phyloP scores from a whole-genome alignment of 2,329 filamentous ascomycete species.

The Parafenestella ontariensis region DNA sequence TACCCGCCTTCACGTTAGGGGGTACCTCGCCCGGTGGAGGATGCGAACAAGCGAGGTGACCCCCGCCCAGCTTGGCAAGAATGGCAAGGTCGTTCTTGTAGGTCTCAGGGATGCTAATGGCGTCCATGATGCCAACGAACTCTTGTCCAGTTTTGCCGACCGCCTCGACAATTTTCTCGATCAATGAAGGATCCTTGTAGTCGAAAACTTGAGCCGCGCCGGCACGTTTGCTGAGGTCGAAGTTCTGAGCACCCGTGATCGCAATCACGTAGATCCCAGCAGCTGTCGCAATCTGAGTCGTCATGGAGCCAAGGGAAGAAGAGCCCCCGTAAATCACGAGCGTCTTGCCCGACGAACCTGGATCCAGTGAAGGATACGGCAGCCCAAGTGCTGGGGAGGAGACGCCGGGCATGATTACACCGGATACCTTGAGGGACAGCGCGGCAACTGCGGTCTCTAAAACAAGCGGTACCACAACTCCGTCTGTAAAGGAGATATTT shows the following conservation, averaged over 20 bases:
- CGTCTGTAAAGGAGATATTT: slow-evolving; percentile 49
- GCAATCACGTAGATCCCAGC: slow-evolving; percentile 50
- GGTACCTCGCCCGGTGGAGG: slow-evolving; percentile 42
- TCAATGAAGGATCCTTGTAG: slow-evolving; percentile 34
- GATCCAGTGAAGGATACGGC: slow-evolving; percentile 44
- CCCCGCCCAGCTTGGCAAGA: slow-evolving; percentile 38
- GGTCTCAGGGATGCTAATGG: slow-evolving; percentile 31
- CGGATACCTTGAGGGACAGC: slow-evolving; percentile 46
- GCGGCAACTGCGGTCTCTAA: slow-evolving; percentile 51
- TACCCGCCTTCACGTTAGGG: slow-evolving; percentile 43
- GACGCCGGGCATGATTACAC: slow-evolving; percentile 27
- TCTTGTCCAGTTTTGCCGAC: slow-evolving; percentile 40
- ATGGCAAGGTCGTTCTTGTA: slow-evolving; percentile 31
- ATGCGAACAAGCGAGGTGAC: slow-evolving; percentile 47
- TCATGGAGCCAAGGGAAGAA: slow-evolving; percentile 47
- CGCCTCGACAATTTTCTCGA: slow-evolving; percentile 48
- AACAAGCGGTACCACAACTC: slow-evolving; percentile 51
- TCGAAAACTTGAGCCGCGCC: slow-evolving; percentile 38
- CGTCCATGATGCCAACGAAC: slow-evolving; percentile 52
- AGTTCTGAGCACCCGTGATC: slow-evolving; percentile 41
- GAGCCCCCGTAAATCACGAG: slow-evolving; percentile 60
- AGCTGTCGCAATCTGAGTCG: slow-evolving; percentile 51
- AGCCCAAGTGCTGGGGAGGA: slow-evolving; percentile 44
- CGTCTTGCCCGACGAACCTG: slow-evolving; percentile 38
- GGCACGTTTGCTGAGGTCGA: slow-evolving; percentile 22